Evolutionary conservation across 2,329 filamentous ascomycete species (phyloP), one percentile per base, ranked within the genome.

Genomic region (Epicoccum nigrum): DNA sequence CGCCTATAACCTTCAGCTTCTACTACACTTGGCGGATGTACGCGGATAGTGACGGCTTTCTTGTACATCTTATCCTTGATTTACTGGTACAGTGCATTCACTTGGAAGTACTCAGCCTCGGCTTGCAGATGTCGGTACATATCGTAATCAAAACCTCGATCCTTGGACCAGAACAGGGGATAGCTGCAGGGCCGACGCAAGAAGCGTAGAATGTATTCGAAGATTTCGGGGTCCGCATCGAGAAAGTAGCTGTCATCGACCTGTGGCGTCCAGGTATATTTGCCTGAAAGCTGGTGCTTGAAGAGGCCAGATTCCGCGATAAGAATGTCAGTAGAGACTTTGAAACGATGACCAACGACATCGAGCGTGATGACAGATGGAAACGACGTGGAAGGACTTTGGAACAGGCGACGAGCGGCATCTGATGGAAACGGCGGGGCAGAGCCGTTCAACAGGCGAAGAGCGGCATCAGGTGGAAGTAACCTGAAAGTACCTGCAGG

Each of bases 191-290:
- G 63, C 13, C 61, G 60, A 0, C 59, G 57, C 62, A 67, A 61
- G 41, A 60, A 66, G 5, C 39, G 15, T 1, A 67, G 37, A 1
- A 67, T 31, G 27, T 65, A 45, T 11, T 63, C 46, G 50, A 78
- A 78, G 2, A 73, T 21, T 0, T 61, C 51, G 0, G 69, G 59
- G 34, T 77, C 71, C 0, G 71, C 60, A 47, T 78, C 75, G 16
- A 79, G 45, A 57, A 77, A 77, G 56, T 71, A 71, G 0, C 66
- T 64, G 0, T 68, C 71, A 17, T 76, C 56, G 0, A 23, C 11
- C 27, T 61, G 25, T 8, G 55, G 51, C 2, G 16, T 25, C 56
- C 57, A 55, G 2, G 20, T 20, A 32, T 40, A 56, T n/a, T 40
- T 20, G 2, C 25, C 41, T 16, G 52, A 55, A 0, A 58, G 30